Conservation (phyloP, 2,329 filamentous ascomycete genomes). For the Clonostachys rosea region DNA sequence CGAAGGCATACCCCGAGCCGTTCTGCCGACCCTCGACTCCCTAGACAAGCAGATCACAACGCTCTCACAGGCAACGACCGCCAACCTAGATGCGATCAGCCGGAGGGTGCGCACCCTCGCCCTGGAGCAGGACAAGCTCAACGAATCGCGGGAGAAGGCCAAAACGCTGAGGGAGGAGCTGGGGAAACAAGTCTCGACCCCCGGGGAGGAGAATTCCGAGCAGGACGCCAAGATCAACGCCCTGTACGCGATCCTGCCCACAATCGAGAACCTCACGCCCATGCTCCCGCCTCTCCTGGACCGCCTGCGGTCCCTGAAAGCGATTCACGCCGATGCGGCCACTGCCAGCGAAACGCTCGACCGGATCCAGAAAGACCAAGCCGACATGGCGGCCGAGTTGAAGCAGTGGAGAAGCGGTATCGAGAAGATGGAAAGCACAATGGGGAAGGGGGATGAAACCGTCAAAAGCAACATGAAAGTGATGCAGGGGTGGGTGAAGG, state of each 20-base stretch:
- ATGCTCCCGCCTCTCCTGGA: slow-evolving; percentile 82
- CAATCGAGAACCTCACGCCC: slow-evolving; percentile 81
- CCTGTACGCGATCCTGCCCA: slow-evolving; percentile 82
- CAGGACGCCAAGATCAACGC: slow-evolving; percentile 86
- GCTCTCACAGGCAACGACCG: slow-evolving; percentile 66
- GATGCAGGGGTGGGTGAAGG: slow-evolving; percentile 87
- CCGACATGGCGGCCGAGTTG: slow-evolving; percentile 78
- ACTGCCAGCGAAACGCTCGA: slow-evolving; percentile 74
- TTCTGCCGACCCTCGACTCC: slow-evolving; percentile 76
- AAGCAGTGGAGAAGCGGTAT: slow-evolving; percentile 81
- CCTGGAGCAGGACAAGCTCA: slow-evolving; percentile 67
- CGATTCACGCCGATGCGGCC: slow-evolving; percentile 83
- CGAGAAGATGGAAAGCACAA: slow-evolving; percentile 70
- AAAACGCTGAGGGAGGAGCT: slow-evolving; percentile 58
- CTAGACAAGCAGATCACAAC: slow-evolving; percentile 78
- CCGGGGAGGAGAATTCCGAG: slow-evolving; percentile 52
- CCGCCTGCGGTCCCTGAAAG: slow-evolving; percentile 74
- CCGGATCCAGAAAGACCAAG: slow-evolving; percentile 73
- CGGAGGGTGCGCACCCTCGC: slow-evolving; percentile 66
- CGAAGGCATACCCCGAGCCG: slow-evolving; percentile 56
- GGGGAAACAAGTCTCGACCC: slow-evolving; percentile 34
- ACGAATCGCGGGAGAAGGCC: slow-evolving; percentile 59
- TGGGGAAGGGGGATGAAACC: slow-evolving; percentile 63
- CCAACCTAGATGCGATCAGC: slow-evolving; percentile 68
- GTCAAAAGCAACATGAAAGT: slow-evolving; percentile 77